Conservation (phyloP, 108 stramenopile genomes). For the Skeletonema potamos region DNA sequence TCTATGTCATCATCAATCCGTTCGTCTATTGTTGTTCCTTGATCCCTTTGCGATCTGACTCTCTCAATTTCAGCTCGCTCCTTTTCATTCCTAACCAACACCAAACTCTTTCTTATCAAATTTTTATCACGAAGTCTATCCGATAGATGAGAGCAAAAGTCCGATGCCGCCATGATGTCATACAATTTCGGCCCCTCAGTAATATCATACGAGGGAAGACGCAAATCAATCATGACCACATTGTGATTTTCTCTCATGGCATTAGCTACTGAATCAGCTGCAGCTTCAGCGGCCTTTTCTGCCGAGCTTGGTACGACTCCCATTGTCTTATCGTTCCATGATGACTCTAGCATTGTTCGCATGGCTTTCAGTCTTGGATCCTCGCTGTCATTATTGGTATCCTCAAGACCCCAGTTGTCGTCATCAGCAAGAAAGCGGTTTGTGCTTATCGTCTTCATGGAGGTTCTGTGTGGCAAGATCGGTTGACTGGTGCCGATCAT, state of each 20-base stretch:
- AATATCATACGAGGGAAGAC: constrained; percentile 46
- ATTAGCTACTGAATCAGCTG: constrained; percentile 25
- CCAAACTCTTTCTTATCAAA: constrained; percentile 33
- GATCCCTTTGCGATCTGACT: neutral
- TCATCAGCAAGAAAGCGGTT: neutral
- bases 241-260: constrained; percentile 31
- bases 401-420: constrained; percentile 16
- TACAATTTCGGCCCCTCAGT: constrained; percentile 39
- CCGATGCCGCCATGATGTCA: constrained; percentile 21
- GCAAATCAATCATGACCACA: constrained; percentile 40
- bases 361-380: constrained; percentile 33
- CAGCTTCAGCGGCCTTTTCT: constrained; percentile 27
- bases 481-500: neutral
- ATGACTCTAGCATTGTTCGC: constrained; percentile 44
- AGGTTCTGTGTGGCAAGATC: no score
- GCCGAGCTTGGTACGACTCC: constrained; percentile 30
- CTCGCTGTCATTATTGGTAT: neutral
- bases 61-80: constrained; percentile 26
- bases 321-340: constrained; percentile 41
- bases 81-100: constrained; percentile 38
- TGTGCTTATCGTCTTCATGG: neutral
- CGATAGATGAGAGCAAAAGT: constrained; percentile 25
- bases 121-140: constrained; percentile 15
- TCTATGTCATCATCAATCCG: constrained; percentile 3
- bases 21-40: neutral